Evolutionary conservation across 257 asterid genomes (phyloP).

Genomic region (Nicotiana paniculata): DNA sequence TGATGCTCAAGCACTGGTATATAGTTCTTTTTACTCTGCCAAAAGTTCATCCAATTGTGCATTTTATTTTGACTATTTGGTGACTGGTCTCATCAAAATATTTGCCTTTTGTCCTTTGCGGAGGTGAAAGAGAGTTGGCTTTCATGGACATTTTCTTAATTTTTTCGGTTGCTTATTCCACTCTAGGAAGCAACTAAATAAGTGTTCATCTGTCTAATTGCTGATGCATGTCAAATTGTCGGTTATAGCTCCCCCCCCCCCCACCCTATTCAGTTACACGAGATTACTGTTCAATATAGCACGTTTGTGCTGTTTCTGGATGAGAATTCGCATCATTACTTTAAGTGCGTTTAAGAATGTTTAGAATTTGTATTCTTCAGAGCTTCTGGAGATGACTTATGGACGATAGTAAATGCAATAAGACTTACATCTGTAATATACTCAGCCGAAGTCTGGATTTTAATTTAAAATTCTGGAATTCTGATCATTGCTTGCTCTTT

Average conservation of each 20-base stretch:
- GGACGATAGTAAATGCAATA: neutral
- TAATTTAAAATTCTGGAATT: neutral
- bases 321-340: neutral
- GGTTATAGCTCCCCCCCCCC: neutral
- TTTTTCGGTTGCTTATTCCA: neutral
- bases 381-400: neutral
- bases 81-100: neutral
- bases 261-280: neutral
- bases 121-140: neutral
- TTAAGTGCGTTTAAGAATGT: neutral
- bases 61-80: neutral
- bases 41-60: neutral
- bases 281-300: neutral
- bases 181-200: neutral
- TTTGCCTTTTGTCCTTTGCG: neutral
- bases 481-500: neutral
- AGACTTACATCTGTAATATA: neutral
- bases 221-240: neutral
- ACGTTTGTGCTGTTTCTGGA: neutral
- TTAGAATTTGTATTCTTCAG: neutral
- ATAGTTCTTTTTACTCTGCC: slow-evolving; percentile 9
- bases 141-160: neutral
- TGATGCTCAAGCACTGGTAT: slow-evolving; percentile 98
- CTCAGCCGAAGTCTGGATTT: neutral
- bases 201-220: neutral